A percentile compares a stretch with the other conserved stretches of the same genome.
Evolutionary conservation across 2,329 filamentous ascomycete genomes (phyloP).

Genomic region (Trematosphaeria pertusa): DNA sequence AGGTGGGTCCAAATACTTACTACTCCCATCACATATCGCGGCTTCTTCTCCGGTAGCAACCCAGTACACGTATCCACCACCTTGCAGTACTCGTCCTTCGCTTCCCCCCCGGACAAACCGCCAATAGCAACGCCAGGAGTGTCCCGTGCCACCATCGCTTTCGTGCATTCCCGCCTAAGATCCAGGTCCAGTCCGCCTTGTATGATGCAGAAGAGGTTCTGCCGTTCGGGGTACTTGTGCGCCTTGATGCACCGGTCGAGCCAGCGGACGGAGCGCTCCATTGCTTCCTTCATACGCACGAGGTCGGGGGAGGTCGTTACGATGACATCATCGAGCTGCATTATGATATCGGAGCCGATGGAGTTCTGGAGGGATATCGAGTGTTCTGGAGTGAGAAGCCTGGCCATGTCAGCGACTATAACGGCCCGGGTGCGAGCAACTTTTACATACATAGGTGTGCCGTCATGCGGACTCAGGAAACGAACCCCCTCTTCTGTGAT

Average conservation of each 20-base stretch:
- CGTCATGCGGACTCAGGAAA: constrained; percentile 96
- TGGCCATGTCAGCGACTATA: constrained; percentile 27
- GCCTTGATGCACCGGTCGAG: constrained; percentile 92
- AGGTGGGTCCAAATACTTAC: constrained; percentile 48
- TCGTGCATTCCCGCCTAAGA: constrained; percentile 82
- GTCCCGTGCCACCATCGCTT: constrained; percentile 85
- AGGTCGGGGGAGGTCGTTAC: constrained; percentile 93
- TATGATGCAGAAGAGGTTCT: constrained; percentile 98
- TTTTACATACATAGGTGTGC: constrained; percentile 75
- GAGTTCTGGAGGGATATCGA: constrained; percentile 95
- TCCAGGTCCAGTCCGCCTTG: constrained; percentile 92
- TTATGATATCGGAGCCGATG: constrained; percentile 98
- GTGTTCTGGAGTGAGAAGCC: constrained; percentile 93
- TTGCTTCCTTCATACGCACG: constrained; percentile 88
- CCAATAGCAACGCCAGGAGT: constrained; percentile 98
- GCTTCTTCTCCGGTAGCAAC: constrained; percentile 86
- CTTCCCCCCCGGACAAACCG: constrained; percentile 92
- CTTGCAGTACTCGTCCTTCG: constrained; percentile 88
- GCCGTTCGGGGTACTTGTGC: constrained; percentile 79
- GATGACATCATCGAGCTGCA: constrained; percentile 98
- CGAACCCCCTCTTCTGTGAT: constrained; percentile 95
- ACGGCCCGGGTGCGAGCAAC: background rate
- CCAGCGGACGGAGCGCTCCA: constrained; percentile 94
- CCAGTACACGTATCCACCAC: constrained; percentile 88
- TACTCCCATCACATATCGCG: constrained; percentile 99